Evolutionary conservation across 495 filamentous ascomycete species (phyloP), one percentile per base, ranked within the genome.

Genomic region (Geoglossum glabrum): DNA sequence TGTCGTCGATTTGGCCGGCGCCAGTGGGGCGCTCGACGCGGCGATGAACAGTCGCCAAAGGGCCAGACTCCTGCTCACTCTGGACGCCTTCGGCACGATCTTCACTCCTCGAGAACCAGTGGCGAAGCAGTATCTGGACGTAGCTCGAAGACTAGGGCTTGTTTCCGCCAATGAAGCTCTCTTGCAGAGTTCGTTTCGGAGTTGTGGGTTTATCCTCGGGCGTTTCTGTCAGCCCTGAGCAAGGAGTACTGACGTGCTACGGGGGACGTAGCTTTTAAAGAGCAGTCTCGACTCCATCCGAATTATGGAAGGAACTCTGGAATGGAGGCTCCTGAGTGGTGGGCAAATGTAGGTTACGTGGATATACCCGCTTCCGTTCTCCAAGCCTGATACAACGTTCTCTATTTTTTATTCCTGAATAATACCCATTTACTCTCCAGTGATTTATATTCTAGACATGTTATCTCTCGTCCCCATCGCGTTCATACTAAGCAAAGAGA

Each of bases 21-120:
- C 3, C 9, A 10, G 3, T 40, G 36, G 15, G 5, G 26, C n/a
- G 4, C 23, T 1, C 21, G 17, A 1, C 46, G n/a, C 15, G 3
- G n/a, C 46, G 3, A 50, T 50, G 46, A 28, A 8, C 46, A 50
- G n/a, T 10, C 7, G 26, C 4, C 21, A 17, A 3, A 9, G 23
- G 3, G 36, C 61, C 30, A 77, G 74, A 30, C 76, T 83, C 11
- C 72, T 85, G 28, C 67, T 86, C 50, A 84, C 78, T 61, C 79
- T 90, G 59, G 86, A 90, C 67, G 86, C 84, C 50, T 90, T 90
- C 58, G 81, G 77, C 2, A 90, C 86, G 0, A 71, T 90, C 34
- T 87, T 86, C 68, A 68, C 71, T 27, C 86, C 86, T 4, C 76
- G 72, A 57, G 61, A 61, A 11, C 69, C 83, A 0, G 72, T 90